Evolutionary conservation across 495 filamentous ascomycete species (phyloP), one percentile per base, ranked within the genome.

Genomic region (Bacidia rubella): DNA sequence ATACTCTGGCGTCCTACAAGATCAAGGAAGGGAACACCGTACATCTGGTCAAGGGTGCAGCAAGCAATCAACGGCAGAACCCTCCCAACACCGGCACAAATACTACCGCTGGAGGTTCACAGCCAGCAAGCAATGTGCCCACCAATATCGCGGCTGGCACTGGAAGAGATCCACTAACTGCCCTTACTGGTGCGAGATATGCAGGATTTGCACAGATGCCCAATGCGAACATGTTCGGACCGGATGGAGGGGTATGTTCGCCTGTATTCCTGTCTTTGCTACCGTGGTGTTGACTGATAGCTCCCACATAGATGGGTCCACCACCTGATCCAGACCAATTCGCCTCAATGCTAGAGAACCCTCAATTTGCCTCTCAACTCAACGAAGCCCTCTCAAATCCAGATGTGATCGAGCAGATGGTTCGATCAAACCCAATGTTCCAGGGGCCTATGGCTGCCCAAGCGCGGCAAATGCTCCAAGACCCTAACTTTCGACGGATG

Each of bases 361-460:
- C 93, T 15, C 75, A 82, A 56, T 80, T 93, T 46, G 78, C 83
- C 54, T 81, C 83, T 25, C 81, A 77, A 27, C 83, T 99, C 74
- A 92, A 90, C 66, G 93, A 95, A 67, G 88, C 90, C 25, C 79
- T 99, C 57, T 82, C 88, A 60, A 97, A 99, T 68, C 92, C 93
- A 10, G 76, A 78, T 12, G 82, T 97, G 63, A 76, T 97, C 56
- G 86, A 96, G 56, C 82, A 90, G 75, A 89, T 97, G 79, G 87
- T 94, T 51, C 76, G 84, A 53, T 77, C 83, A 47, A 93, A 90
- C 63, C 93, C 93, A 9, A 81, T 87, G 77, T 77, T 96, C 2
- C 85, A 87, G 47, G 78, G 82, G 11, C 47, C 47, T 53, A 87
- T 87, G 69, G 78, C 82, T 26, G 88, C 89, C 20, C 79, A 83